These are phyloP conservation scores for Eucalyptus dawsonii DNA, from an alignment of 345 rosid species.

Conservation along the genomic window DNA sequence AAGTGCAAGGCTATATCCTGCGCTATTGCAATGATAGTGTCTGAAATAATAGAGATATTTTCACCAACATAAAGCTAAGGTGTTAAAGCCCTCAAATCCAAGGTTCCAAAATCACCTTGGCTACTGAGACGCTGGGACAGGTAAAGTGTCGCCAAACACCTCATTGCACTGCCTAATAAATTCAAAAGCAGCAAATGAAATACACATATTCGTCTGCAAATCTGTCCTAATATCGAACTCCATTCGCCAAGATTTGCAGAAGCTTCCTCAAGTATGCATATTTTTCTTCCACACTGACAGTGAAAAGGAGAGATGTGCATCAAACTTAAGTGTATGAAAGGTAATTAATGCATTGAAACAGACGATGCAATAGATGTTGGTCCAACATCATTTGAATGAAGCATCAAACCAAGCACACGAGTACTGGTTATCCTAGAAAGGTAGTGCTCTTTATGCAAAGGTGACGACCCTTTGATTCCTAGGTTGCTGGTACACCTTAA, in stretches of 20 bases:
- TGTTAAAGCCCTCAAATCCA: background rate
- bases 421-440: background rate
- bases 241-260: background rate
- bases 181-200: background rate
- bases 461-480: constrained; percentile 1
- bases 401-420: background rate
- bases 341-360: background rate
- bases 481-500: background rate
- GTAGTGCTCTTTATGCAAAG: constrained; percentile 5
- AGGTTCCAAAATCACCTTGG: background rate
- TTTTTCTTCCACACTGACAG: background rate
- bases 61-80: background rate
- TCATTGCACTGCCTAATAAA: background rate
- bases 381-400: background rate
- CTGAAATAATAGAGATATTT: background rate
- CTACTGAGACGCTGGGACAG: background rate
- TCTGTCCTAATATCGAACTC: background rate
- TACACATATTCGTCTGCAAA: background rate
- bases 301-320: background rate
- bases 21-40: background rate
- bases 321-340: background rate
- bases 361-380: background rate
- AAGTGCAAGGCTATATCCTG: background rate
- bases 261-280: background rate
- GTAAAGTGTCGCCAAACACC: background rate